These are phyloP conservation scores for Panellus pusillus DNA, from an alignment of 768 basidiomycete genomes.

Conservation along the genomic window DNA sequence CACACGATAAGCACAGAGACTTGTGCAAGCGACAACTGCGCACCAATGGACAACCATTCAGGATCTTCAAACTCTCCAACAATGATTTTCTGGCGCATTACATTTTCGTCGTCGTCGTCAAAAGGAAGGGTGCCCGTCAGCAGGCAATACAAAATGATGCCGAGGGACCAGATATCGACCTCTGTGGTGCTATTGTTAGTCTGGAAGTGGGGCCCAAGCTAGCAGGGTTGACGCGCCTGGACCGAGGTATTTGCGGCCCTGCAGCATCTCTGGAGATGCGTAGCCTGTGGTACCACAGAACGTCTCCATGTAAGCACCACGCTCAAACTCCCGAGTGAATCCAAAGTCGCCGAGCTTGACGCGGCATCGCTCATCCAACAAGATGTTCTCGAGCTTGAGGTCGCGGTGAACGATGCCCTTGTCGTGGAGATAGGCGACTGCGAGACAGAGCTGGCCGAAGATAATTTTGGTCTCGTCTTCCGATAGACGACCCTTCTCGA, in stretches of 20 bases:
- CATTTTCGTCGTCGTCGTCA: slow-evolving; percentile 82
- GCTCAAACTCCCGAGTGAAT: slow-evolving; percentile 90
- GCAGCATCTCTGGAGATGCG: slow-evolving; percentile 90
- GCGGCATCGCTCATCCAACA: slow-evolving; percentile 86
- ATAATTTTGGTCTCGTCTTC: slow-evolving; percentile 83
- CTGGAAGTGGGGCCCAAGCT: neutral
- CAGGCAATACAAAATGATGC: slow-evolving; percentile 87
- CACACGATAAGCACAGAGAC: neutral
- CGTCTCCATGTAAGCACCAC: slow-evolving; percentile 78
- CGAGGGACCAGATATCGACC: slow-evolving; percentile 95
- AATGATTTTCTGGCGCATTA: slow-evolving; percentile 85
- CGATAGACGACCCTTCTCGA: slow-evolving; percentile 85
- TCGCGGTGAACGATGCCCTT: slow-evolving; percentile 96
- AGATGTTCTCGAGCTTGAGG: slow-evolving; percentile 93
- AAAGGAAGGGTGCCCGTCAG: slow-evolving; percentile 89
- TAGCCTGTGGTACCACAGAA: slow-evolving; percentile 96
- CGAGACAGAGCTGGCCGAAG: slow-evolving; percentile 96
- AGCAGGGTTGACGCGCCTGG: slow-evolving; percentile 56
- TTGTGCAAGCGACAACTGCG: slow-evolving; percentile 17
- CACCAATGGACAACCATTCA: slow-evolving; percentile 87
- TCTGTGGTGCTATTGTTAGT: slow-evolving; percentile 47
- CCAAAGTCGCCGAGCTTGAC: slow-evolving; percentile 96
- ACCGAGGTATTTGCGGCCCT: slow-evolving; percentile 86
- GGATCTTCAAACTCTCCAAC: slow-evolving; percentile 89
- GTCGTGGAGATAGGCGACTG: slow-evolving; percentile 89